A percentile compares a stretch with the other conserved stretches of the same genome.
phyloP scores from a whole-genome alignment of 176 grass and related monocot genomes.

The Themeda triandra region DNA sequence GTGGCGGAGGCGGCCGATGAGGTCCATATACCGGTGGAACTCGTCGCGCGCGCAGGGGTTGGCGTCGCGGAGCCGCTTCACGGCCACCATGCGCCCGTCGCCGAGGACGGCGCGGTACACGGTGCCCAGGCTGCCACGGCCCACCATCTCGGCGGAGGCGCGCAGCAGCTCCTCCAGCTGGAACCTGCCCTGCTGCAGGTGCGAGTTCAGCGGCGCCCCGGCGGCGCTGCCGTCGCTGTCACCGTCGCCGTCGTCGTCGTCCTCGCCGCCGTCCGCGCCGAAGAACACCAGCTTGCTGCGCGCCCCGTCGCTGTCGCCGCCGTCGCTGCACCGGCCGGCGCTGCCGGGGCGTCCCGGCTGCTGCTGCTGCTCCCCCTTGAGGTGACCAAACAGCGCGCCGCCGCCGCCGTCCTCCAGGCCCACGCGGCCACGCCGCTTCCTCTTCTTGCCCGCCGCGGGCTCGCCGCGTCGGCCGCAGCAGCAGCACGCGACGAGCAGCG shows the following conservation, averaged over 20 bases:
- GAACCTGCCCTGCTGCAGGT: conserved; percentile 42
- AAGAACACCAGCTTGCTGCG: conserved; percentile 85
- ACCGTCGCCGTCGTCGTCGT: background rate
- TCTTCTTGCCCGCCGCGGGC: conserved; percentile 25
- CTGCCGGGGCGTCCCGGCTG: conserved; percentile 43
- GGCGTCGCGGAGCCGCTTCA: conserved; percentile 69
- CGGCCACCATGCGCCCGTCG: conserved; percentile 75
- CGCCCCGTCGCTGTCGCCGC: conserved; percentile 70
- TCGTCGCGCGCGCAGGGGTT: conserved; percentile 72
- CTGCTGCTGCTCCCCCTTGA: conserved; percentile 28
- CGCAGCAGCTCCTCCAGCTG: conserved; percentile 85
- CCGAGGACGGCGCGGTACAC: conserved; percentile 85
- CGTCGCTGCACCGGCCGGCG: conserved; percentile 48
- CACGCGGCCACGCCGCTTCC: conserved; percentile 29
- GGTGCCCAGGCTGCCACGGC: conserved; percentile 63
- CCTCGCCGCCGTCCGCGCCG: conserved; percentile 38
- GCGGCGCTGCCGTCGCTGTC: conserved; percentile 20
- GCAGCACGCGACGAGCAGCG: conserved; percentile 52
- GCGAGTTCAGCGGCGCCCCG: conserved; percentile 6
- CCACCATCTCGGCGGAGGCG: conserved; percentile 90
- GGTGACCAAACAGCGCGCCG: conserved; percentile 24
- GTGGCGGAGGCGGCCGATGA: conserved; percentile 77
- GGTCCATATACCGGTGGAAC: conserved; percentile 86
- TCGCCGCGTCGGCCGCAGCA: conserved; percentile 44
- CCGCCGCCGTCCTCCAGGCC: conserved; percentile 27